Evolutionary conservation across 108 stramenopile genomes (phyloP).

Genomic region (Nannochloropsis oceanica): DNA sequence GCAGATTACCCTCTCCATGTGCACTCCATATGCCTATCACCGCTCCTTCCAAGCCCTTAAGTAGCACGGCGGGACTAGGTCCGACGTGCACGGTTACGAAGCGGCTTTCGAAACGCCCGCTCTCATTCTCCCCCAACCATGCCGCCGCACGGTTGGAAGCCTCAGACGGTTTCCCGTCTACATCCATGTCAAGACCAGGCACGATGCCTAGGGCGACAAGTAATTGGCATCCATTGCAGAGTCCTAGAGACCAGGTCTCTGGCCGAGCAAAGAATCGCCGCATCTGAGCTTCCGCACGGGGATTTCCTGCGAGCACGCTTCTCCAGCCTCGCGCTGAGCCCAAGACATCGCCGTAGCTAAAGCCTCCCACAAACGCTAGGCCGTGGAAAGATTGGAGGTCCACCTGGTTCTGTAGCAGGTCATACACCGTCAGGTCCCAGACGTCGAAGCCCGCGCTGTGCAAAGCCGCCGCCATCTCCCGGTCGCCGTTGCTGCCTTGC

Average conservation of each 20-base stretch:
- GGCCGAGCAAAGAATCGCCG: conserved; percentile 66
- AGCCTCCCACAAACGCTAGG: conserved; percentile 79
- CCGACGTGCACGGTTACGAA: conserved; percentile 49
- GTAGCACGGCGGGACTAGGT: conserved; percentile 11
- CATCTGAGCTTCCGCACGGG: conserved; percentile 73
- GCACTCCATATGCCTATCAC: conserved; percentile 96
- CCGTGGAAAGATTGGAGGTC: background rate
- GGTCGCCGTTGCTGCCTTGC: conserved; percentile 97
- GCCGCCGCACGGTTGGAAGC: conserved; percentile 53
- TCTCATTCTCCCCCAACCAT: conserved; percentile 84
- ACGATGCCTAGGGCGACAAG: conserved; percentile 97
- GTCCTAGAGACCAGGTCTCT: conserved; percentile 92
- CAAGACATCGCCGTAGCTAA: conserved; percentile 91
- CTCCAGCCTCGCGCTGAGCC: conserved; percentile 99
- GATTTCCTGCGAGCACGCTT: conserved; percentile 90
- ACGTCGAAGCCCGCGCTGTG: conserved; percentile 82
- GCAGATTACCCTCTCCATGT: conserved; percentile 91
- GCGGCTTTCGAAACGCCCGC: conserved; percentile 90
- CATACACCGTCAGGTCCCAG: conserved; percentile 66
- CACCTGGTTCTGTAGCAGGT: background rate
- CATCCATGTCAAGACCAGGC: conserved; percentile 33
- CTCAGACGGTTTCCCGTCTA: background rate
- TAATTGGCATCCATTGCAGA: conserved; percentile 99
- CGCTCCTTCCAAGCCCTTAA: conserved; percentile 78
- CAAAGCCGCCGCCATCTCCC: conserved; percentile 95